Evolutionary conservation across 2,329 filamentous ascomycete genomes (phyloP), one percentile per base, ranked within the genome.

Genomic region (Blastomyces parvus): DNA sequence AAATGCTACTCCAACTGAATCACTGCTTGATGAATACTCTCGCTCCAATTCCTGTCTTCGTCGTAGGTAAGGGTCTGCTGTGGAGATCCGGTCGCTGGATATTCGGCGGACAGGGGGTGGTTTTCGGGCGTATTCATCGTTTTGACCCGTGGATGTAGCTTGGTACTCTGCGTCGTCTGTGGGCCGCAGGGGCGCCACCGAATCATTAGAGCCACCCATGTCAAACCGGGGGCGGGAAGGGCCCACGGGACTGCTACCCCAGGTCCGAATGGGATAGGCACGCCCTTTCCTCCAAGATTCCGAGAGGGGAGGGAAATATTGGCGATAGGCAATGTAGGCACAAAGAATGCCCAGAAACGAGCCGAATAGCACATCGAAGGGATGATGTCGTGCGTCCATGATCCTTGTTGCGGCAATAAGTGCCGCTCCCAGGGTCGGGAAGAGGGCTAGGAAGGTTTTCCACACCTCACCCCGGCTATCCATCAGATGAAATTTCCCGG

Each of bases 351-450:
- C 83, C 1, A 86, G 73, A 11, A 81, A 66, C 1, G 80, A 81
- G 9, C 83, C 83, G 14, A 79, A 80, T 50, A 86, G 77, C 38
- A 86, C 83, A 66, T 86, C 83, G 70, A 86, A 85, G 0, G 83
- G 82, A 67, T 86, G 83, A 64, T 86, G 83, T 19, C 83, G 79
- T 27, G 83, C 83, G 67, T 86, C 83, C 83, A 85, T 85, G 63
- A 85, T 85, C 55, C 83, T 80, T 17, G 80, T 81, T 46, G 82
- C 80, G 6, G 83, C 81, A 61, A 86, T 78, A 52, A 85, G 76
- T 13, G 78, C 77, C 22, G 83, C 83, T 27, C 76, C 82, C 19
- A 86, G 76, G 11, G 79, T 76, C 0, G 83, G 83, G 4, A 82
- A 73, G 64, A 84, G 73, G 48, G 84, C 78, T 27, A 85, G 69